phyloP scores from a whole-genome alignment of 495 filamentous ascomycete genomes.

The Neurospora sp. region DNA sequence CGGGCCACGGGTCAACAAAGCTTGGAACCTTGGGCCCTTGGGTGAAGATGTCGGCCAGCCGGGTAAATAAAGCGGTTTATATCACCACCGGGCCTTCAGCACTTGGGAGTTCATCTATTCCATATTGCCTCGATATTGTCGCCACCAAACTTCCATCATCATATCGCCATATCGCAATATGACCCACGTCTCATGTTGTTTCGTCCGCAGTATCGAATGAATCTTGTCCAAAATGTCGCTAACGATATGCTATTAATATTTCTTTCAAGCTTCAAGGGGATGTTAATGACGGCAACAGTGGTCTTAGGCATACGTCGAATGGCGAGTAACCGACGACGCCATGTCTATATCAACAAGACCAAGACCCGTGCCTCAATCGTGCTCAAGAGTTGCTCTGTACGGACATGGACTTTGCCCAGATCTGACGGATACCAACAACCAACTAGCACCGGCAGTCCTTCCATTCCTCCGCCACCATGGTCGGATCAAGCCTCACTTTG shows the following conservation, averaged over 20 bases:
- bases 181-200: constrained; percentile 6
- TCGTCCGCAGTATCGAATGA: constrained; percentile 5
- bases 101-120: constrained; percentile 24
- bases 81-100: constrained; percentile 13
- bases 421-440: neutral
- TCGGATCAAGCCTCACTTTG: constrained; percentile 17
- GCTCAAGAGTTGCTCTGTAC: neutral
- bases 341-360: constrained; percentile 15
- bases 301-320: neutral
- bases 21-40: neutral
- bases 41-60: constrained; percentile 3
- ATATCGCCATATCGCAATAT: constrained; percentile 8
- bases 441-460: neutral
- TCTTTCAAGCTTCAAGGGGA: too few species aligned
- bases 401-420: constrained; percentile 9
- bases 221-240: constrained; percentile 1
- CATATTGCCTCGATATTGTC: constrained; percentile 27
- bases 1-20: neutral
- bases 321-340: neutral
- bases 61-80: constrained; percentile 26
- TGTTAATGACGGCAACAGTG: neutral
- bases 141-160: constrained; percentile 15
- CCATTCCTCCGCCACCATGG: constrained; percentile 15
- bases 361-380: constrained; percentile 1
- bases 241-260: constrained; percentile 20